Percentiles rank a stretch among this genome's conserved stretches.
Conservation (phyloP, 139 green algal species). For the Nannochloris sp. region DNA sequence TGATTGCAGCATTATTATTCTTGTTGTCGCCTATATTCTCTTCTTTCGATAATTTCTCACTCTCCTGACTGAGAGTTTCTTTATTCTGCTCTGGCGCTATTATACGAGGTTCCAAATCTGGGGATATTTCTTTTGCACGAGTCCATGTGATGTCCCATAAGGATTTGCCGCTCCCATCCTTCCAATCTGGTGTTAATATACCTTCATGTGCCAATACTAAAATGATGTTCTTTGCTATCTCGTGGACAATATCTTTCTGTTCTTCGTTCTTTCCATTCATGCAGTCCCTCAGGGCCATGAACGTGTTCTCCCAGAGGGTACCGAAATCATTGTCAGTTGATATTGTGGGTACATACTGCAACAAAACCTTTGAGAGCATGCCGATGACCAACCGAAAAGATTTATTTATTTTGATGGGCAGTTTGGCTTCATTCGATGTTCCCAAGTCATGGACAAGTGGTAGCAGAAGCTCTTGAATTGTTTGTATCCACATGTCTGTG, state of each 20-base stretch:
- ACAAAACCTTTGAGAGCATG: slow-evolving; percentile 56
- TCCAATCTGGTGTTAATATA: slow-evolving; percentile 40
- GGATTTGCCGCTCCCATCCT: slow-evolving; percentile 23
- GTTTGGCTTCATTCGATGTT: not conserved
- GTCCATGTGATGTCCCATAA: slow-evolving; percentile 76
- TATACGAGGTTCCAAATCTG: slow-evolving; percentile 26
- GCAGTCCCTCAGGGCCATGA: slow-evolving; percentile 38
- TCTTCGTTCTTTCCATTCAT: slow-evolving; percentile 48
- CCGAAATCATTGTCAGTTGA: slow-evolving; percentile 33
- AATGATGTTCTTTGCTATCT: slow-evolving; percentile 92
- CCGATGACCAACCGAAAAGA: slow-evolving; percentile 45
- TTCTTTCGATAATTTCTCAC: no score
- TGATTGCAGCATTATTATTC: not conserved
- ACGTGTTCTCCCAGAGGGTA: slow-evolving; percentile 37
- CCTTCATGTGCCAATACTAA: slow-evolving; percentile 75
- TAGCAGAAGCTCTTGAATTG: slow-evolving; percentile 39
- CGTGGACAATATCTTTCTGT: slow-evolving; percentile 74
- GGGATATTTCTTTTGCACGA: slow-evolving; percentile 35
- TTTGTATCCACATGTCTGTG: slow-evolving; percentile 37
- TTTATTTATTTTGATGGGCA: slow-evolving; percentile 37
- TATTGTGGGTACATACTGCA: slow-evolving; percentile 41
- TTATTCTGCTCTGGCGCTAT: not conserved
- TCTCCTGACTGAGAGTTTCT: not conserved
- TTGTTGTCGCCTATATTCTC: not conserved
- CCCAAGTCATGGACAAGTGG: slow-evolving; percentile 30